phyloP scores from a whole-genome alignment of 2,329 filamentous ascomycete genomes.

The Aspergillus tubingensis region DNA sequence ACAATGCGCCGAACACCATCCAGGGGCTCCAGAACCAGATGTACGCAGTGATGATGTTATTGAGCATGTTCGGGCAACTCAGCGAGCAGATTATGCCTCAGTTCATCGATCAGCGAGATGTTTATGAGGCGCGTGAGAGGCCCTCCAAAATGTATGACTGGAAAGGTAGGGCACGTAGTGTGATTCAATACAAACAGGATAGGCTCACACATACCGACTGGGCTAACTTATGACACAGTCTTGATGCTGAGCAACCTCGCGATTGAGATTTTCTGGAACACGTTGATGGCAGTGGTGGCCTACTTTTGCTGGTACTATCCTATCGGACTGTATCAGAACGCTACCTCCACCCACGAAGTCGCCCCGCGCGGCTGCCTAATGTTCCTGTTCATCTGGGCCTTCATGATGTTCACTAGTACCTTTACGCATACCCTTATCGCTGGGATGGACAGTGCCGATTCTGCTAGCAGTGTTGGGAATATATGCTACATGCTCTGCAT shows the following conservation, averaged over 20 bases:
- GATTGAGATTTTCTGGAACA: too few relatives aligned
- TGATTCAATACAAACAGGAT: too few relatives aligned
- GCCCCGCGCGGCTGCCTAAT: constrained; percentile 35
- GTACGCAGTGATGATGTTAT: constrained; percentile 79
- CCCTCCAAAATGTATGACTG: too few relatives aligned
- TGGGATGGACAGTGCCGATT: constrained; percentile 8
- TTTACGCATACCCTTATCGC: constrained; percentile 72
- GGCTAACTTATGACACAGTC: too few relatives aligned
- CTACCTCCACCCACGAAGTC: too few relatives aligned
- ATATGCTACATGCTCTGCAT: constrained; percentile 11
- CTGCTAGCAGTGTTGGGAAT: background rate
- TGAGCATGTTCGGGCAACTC: constrained; percentile 68
- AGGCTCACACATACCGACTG: too few relatives aligned
- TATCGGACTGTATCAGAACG: constrained; percentile 28
- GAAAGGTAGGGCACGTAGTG: too few relatives aligned
- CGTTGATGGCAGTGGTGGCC: constrained; percentile 56
- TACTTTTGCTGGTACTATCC: constrained; percentile 67
- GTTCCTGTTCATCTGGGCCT: constrained; percentile 62
- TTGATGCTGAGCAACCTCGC: too few relatives aligned
- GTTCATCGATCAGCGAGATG: constrained; percentile 56
- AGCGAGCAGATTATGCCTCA: constrained; percentile 55
- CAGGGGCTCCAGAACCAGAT: constrained; percentile 85
- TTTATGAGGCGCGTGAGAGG: constrained; percentile 58
- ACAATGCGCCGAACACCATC: constrained; percentile 67
- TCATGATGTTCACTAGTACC: constrained; percentile 68